These are phyloP conservation scores for Apiotrichum brassicae DNA, from an alignment of 1,284 basidiomycete species.

Conservation along the genomic window DNA sequence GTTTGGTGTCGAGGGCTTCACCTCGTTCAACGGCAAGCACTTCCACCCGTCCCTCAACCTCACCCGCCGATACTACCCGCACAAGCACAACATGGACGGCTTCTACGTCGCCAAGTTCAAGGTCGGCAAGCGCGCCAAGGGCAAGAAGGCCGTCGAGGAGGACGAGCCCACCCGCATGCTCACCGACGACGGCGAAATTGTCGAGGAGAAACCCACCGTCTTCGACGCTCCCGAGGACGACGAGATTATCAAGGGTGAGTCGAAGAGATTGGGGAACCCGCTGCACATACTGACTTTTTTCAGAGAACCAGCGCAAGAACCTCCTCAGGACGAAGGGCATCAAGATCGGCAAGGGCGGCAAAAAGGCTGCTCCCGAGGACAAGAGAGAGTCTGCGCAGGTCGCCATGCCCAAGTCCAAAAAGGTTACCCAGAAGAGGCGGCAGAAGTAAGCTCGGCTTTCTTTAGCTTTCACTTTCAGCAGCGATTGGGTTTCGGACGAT, in stretches of 20 bases:
- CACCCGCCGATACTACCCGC: constrained; percentile 60
- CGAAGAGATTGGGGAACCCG: too few species aligned
- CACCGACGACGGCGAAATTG: constrained; percentile 4
- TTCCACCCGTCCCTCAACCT: constrained; percentile 75
- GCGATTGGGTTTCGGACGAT: not conserved
- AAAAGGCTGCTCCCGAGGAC: constrained; percentile 8
- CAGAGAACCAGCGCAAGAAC: constrained; percentile 47
- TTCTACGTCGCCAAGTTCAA: constrained; percentile 99
- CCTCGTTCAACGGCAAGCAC: constrained; percentile 76
- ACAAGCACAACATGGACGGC: constrained; percentile 69
- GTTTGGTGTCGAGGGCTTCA: constrained; percentile 90
- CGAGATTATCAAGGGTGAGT: constrained; percentile 44
- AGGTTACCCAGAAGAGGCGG: constrained; percentile 31
- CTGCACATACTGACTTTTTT: not conserved
- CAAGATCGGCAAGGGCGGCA: constrained; percentile 41
- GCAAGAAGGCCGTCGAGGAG: constrained; percentile 36
- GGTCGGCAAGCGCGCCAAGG: constrained; percentile 69
- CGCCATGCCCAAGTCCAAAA: constrained; percentile 34
- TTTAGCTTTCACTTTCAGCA: not conserved
- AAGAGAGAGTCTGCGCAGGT: constrained; percentile 11
- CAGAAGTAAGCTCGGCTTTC: constrained; percentile 6
- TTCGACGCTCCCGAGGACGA: constrained; percentile 47
- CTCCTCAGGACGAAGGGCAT: constrained; percentile 49
- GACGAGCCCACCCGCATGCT: constrained; percentile 26
- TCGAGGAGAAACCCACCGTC: constrained; percentile 15